Percentiles rank a stretch among this genome's conserved stretches.
Evolutionary conservation across 2,329 filamentous ascomycete genomes (phyloP).

Genomic region (Endoconidiophora polonica): DNA sequence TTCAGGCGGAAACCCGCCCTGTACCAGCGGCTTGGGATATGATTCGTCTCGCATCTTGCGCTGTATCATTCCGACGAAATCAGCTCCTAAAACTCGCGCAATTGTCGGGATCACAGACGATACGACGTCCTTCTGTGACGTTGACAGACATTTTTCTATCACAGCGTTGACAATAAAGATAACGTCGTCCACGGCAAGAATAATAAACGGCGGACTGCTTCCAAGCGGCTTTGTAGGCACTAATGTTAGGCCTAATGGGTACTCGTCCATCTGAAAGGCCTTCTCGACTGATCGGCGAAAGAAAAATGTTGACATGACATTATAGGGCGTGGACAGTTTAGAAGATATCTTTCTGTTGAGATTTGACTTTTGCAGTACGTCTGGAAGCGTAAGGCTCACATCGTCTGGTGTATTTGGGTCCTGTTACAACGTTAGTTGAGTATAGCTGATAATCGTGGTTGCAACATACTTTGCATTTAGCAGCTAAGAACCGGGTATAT

Average conservation of each 20-base stretch:
- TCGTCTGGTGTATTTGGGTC: slow-evolving; percentile 35
- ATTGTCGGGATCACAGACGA: slow-evolving; percentile 64
- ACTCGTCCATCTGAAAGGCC: slow-evolving; percentile 89
- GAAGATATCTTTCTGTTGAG: slow-evolving; percentile 62
- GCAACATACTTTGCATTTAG: slow-evolving; percentile 64
- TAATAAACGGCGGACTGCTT: slow-evolving; percentile 74
- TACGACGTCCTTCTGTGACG: slow-evolving; percentile 65
- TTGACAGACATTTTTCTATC: slow-evolving; percentile 70
- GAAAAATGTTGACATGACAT: slow-evolving; percentile 88
- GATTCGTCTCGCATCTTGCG: slow-evolving; percentile 94
- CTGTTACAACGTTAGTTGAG: slow-evolving; percentile 21
- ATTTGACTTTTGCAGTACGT: slow-evolving; percentile 62
- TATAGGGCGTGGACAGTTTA: slow-evolving; percentile 66
- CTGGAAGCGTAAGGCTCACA: slow-evolving; percentile 46
- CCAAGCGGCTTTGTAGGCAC: slow-evolving; percentile 55
- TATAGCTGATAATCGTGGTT: slow-evolving; percentile 7
- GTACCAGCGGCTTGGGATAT: slow-evolving; percentile 64
- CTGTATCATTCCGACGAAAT: slow-evolving; percentile 95
- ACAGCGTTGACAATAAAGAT: slow-evolving; percentile 98
- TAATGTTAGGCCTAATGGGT: slow-evolving; percentile 62
- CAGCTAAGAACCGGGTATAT: slow-evolving; percentile 75
- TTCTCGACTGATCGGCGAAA: slow-evolving; percentile 93
- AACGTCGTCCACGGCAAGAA: slow-evolving; percentile 89
- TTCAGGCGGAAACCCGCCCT: slow-evolving; percentile 73
- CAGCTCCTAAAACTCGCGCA: slow-evolving; percentile 62